Base-by-base conservation (phyloP, 306 rosid genomes). In the Cucurbita pepo region DNA sequence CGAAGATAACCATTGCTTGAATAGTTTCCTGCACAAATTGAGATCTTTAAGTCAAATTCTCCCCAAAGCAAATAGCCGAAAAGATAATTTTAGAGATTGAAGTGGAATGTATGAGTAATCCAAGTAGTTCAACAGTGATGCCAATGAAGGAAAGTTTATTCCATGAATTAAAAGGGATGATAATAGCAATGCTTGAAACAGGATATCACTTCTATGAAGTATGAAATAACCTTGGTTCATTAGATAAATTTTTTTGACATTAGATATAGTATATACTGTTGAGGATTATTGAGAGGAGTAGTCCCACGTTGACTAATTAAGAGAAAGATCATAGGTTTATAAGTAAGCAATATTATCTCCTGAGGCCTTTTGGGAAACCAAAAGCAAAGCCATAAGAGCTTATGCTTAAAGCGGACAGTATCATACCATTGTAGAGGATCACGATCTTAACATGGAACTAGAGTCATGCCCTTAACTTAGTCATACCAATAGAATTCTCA, bases 1-100 rank as follows among this genome's bases (percentile, higher is more conserved):
- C 92, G 88, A 57, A 95, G 97, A 88, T 91, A 88, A 59, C 99
- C 99, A 85, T 95, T 91, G 78, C 99, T 95, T 62, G 85, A 86
- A 86, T 95, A 95, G 81, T 91, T 91, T 86, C 95, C 99, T 91
- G 90, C 86, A 86, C 77, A 61, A 56, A 66, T 60, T 79, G 85
- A 73, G 47, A 75, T 37, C 43, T n/a, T 34, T 5, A 50, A 48
- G 55, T 69, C 57, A 62, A 38, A 62, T 37, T 38, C 25, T 62
- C 3, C 15, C 45, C 48, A 6, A 38, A 38, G 50, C 12, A 62
- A 13, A 16, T n/a, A 69, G n/a, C 36, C 4, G 64, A 38, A 72
- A 45, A 38, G 50, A 22, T 14, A 7, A 25, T 13, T 18, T 36
- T 69, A 51, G 58, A 69, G 45, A 2, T 25, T 4, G 18, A 65